Evolutionary conservation across 352 stramenopile genomes (phyloP).

Genomic region (Phytophthora ohioensis): DNA sequence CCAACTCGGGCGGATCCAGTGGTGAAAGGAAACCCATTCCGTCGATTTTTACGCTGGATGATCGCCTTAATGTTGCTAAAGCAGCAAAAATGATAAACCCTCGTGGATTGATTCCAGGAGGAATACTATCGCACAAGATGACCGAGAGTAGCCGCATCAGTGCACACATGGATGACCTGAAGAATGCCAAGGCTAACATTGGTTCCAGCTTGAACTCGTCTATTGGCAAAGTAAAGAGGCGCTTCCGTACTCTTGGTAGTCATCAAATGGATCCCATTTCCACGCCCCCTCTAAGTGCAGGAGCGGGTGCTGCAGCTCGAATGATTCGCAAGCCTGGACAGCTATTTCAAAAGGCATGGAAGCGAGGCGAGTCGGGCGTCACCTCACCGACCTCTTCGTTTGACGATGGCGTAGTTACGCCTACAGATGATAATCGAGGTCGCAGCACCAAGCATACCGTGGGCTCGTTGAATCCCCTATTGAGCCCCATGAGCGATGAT

Average conservation of each 20-base stretch:
- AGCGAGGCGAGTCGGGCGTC: constrained; percentile 39
- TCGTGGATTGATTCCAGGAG: constrained; percentile 51
- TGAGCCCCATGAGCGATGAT: constrained; percentile 34
- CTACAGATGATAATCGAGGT: constrained; percentile 26
- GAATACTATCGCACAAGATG: constrained; percentile 47
- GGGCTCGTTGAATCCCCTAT: constrained; percentile 34
- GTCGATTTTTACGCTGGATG: constrained; percentile 70
- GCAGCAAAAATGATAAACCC: constrained; percentile 60
- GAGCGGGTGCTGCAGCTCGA: constrained; percentile 52
- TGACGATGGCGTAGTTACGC: constrained; percentile 38
- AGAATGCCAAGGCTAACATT: constrained; percentile 79
- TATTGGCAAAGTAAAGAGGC: constrained; percentile 77
- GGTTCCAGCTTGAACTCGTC: constrained; percentile 78
- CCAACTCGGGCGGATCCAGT: constrained; percentile 24
- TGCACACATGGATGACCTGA: constrained; percentile 71
- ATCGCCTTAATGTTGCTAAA: constrained; percentile 66
- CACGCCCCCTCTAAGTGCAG: constrained; percentile 33
- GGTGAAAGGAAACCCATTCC: constrained; percentile 52
- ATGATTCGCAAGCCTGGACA: constrained; percentile 79
- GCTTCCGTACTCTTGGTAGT: constrained; percentile 67
- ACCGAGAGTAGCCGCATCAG: constrained; percentile 33
- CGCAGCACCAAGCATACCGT: constrained; percentile 24
- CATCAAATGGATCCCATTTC: constrained; percentile 56
- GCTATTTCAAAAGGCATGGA: constrained; percentile 73
- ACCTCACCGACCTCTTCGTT: constrained; percentile 37